phyloP scores from a whole-genome alignment of 2,329 filamentous ascomycete species.

The Xylariaceae sp. region DNA sequence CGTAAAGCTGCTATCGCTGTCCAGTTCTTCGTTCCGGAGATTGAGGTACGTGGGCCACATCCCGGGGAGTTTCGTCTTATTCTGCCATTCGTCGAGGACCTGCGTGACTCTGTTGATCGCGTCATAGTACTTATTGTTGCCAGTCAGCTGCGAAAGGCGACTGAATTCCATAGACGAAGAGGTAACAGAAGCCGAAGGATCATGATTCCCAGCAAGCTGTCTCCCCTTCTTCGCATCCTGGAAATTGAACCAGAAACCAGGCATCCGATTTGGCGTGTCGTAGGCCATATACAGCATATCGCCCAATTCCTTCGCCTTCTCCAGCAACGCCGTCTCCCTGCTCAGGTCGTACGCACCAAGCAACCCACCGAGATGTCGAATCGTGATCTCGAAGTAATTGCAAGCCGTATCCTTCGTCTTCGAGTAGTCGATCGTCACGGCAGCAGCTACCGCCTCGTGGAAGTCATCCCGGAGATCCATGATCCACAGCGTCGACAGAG shows the following conservation, averaged over 20 bases:
- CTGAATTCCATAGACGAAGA: constrained; percentile 68
- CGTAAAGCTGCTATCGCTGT: constrained; percentile 40
- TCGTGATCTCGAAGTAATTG: constrained; percentile 45
- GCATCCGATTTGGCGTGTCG: constrained; percentile 46
- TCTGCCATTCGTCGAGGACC: constrained; percentile 63
- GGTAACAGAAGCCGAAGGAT: constrained; percentile 41
- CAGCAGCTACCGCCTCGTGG: constrained; percentile 45
- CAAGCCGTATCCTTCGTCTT: constrained; percentile 35
- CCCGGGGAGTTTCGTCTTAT: constrained; percentile 64
- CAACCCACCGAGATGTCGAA: constrained; percentile 43
- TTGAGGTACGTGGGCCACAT: constrained; percentile 68
- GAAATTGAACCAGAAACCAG: constrained; percentile 53
- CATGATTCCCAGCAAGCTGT: constrained; percentile 33
- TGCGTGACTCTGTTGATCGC: constrained; percentile 69
- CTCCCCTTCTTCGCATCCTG: constrained; percentile 33
- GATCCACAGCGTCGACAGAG: constrained; percentile 57
- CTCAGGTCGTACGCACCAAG: constrained; percentile 44
- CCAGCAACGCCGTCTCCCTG: constrained; percentile 36
- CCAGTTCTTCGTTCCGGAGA: constrained; percentile 44
- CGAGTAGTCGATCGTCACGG: constrained; percentile 46
- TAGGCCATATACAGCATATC: constrained; percentile 45
- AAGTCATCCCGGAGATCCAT: constrained; percentile 57
- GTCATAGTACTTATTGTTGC: constrained; percentile 66
- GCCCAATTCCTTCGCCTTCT: constrained; percentile 43
- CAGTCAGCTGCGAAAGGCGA: constrained; percentile 62